phyloP scores from a whole-genome alignment of 768 basidiomycete species.

The Termitomyces sp. region DNA sequence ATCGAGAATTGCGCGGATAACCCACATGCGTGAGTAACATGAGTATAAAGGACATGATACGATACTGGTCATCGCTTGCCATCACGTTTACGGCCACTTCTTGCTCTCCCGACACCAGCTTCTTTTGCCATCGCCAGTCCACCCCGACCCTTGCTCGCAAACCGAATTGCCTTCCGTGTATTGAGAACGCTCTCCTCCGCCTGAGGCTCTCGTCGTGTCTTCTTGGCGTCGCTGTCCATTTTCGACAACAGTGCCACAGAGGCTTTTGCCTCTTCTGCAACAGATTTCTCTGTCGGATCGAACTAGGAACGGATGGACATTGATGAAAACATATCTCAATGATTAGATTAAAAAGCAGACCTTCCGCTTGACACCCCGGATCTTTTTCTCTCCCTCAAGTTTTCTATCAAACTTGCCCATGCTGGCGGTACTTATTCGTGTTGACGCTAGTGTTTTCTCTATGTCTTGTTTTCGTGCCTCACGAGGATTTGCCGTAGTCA shows the following conservation, averaged over 20 bases:
- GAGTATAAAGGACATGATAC: background rate
- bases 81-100: conserved; percentile 22
- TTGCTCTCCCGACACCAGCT: conserved; percentile 22
- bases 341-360: conserved; percentile 32
- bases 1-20: background rate
- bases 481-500: conserved; percentile 25
- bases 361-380: conserved; percentile 89
- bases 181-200: conserved; percentile 63
- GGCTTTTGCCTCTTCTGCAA: conserved; percentile 60
- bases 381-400: conserved; percentile 88
- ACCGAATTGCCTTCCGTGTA: conserved; percentile 81
- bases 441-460: conserved; percentile 69
- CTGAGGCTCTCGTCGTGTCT: conserved; percentile 41
- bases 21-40: background rate
- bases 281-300: conserved; percentile 70
- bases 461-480: conserved; percentile 65
- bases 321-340: background rate
- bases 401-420: conserved; percentile 92
- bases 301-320: conserved; percentile 47
- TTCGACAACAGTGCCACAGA: conserved; percentile 73
- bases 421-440: conserved; percentile 84
- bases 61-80: conserved; percentile 17
- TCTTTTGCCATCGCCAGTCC: conserved; percentile 51
- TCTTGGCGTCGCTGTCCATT: conserved; percentile 71
- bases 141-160: conserved; percentile 66